These are phyloP conservation scores for Vigna unguiculata DNA, from an alignment of 306 rosid species.

Conservation along the genomic window DNA sequence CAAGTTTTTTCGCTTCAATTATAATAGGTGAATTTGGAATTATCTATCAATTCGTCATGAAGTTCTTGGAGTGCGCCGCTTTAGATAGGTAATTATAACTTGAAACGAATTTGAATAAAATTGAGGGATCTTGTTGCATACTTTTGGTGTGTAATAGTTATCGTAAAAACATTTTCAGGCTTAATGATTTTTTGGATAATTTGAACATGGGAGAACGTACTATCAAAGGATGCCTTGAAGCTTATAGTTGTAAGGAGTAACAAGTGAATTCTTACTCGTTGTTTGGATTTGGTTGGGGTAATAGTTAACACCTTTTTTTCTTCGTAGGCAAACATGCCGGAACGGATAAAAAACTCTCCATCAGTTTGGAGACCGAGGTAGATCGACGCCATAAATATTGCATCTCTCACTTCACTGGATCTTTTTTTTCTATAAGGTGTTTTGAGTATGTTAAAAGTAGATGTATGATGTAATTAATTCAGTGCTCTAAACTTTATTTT, in stretches of 20 bases:
- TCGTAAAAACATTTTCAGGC: conserved; percentile 49
- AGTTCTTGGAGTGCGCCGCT: conserved; percentile 85
- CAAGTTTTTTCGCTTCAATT: conserved; percentile 32
- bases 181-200: conserved; percentile 73
- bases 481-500: background rate
- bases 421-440: background rate
- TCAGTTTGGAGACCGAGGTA: conserved; percentile 97
- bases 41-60: conserved; percentile 56
- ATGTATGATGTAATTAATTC: background rate
- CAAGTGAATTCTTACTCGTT: background rate
- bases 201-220: conserved; percentile 94
- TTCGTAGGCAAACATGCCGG: conserved; percentile 91
- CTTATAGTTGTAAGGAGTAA: conserved; percentile 86
- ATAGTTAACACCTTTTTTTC: conserved; percentile 27
- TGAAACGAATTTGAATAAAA: conserved; percentile 26
- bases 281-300: conserved; percentile 26
- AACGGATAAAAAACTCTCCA: conserved; percentile 84
- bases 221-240: conserved; percentile 87
- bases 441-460: background rate
- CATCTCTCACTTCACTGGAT: background rate
- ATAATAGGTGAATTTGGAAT: conserved; percentile 4
- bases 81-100: conserved; percentile 71
- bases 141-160: background rate
- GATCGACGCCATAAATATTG: background rate
- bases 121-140: conserved; percentile 7